These are phyloP conservation scores for Arabidopsis lyrata DNA, from an alignment of 441 rosid species.

Conservation along the genomic window DNA sequence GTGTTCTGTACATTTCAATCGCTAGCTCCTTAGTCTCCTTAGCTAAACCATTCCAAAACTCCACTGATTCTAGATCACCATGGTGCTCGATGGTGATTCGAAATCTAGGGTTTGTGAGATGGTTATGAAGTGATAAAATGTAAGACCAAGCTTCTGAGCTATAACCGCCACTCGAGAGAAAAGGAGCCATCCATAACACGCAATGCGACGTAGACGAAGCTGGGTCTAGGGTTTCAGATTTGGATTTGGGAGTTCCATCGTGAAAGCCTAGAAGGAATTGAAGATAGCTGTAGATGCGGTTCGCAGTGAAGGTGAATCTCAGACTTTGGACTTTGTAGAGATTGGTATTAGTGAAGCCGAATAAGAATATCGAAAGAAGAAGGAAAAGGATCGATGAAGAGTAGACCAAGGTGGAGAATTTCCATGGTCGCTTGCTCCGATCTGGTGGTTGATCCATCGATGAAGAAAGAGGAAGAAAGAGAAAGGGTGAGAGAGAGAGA, in stretches of 20 bases:
- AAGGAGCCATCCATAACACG: constrained; percentile 91
- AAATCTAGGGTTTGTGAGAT: constrained; percentile 50
- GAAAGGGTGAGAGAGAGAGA: no score
- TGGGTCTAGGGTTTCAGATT: constrained; percentile 8
- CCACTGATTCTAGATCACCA: constrained; percentile 69
- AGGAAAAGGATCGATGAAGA: constrained; percentile 52
- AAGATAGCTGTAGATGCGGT: constrained; percentile 40
- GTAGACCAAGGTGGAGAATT: constrained; percentile 47
- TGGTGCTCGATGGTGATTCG: constrained; percentile 73
- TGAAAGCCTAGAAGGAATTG: constrained; percentile 42
- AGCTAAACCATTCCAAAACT: constrained; percentile 83
- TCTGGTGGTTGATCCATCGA: constrained; percentile 44
- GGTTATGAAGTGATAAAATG: constrained; percentile 59
- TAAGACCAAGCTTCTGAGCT: constrained; percentile 93
- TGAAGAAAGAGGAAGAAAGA: not conserved
- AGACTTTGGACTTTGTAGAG: constrained; percentile 49
- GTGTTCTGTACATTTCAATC: constrained; percentile 53
- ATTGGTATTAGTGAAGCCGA: constrained; percentile 48
- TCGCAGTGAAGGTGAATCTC: constrained; percentile 46
- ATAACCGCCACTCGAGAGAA: constrained; percentile 94
- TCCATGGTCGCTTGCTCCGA: constrained; percentile 36
- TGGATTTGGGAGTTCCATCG: constrained; percentile 30
- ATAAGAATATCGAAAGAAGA: constrained; percentile 51
- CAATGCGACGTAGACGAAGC: constrained; percentile 53
- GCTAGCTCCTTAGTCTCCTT: constrained; percentile 54